Percentiles rank a stretch among this genome's conserved stretches.
These are phyloP conservation scores for Hawksworthiomyces lignivorus DNA, from an alignment of 2,329 filamentous ascomycete species.

Conservation along the genomic window DNA sequence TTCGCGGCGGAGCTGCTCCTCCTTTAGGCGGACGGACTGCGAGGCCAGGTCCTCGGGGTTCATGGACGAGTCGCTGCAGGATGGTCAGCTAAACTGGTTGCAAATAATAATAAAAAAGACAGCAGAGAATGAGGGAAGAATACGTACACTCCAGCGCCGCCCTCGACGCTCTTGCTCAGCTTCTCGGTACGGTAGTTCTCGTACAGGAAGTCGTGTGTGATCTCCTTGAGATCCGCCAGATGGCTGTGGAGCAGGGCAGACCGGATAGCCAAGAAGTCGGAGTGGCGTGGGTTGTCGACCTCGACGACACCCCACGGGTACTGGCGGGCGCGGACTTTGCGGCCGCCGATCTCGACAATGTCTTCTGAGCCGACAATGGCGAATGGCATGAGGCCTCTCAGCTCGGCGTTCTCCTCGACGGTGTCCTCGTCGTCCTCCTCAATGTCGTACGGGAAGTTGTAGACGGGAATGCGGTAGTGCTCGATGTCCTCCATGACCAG, in stretches of 20 bases:
- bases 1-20: conserved; percentile 96
- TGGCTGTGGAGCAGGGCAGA: conserved; percentile 96
- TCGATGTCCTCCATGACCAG: conserved; percentile 99
- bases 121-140: conserved; percentile 1
- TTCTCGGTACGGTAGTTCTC: conserved; percentile 99
- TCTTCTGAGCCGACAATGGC: conserved; percentile 98
- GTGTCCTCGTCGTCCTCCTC: conserved; percentile 99
- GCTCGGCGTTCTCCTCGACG: conserved; percentile 96
- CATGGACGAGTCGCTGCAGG: conserved; percentile 71
- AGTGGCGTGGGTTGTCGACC: conserved; percentile 98
- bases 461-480: conserved; percentile 98
- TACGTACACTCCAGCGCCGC: conserved; percentile 78
- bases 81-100: conserved; percentile 6
- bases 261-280: conserved; percentile 94
- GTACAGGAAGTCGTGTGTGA: conserved; percentile 99
- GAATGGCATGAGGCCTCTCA: conserved; percentile 96
- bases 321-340: conserved; percentile 86
- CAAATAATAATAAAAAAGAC: conserved; percentile 33
- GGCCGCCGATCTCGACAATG: conserved; percentile 84
- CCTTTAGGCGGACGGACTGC: conserved; percentile 97
- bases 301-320: conserved; percentile 99
- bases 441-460: conserved; percentile 99
- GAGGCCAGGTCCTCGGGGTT: conserved; percentile 95
- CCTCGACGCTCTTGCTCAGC: conserved; percentile 98
- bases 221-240: conserved; percentile 96